phyloP scores from a whole-genome alignment of 2,329 filamentous ascomycete genomes.

The Penicillium vulpinum region DNA sequence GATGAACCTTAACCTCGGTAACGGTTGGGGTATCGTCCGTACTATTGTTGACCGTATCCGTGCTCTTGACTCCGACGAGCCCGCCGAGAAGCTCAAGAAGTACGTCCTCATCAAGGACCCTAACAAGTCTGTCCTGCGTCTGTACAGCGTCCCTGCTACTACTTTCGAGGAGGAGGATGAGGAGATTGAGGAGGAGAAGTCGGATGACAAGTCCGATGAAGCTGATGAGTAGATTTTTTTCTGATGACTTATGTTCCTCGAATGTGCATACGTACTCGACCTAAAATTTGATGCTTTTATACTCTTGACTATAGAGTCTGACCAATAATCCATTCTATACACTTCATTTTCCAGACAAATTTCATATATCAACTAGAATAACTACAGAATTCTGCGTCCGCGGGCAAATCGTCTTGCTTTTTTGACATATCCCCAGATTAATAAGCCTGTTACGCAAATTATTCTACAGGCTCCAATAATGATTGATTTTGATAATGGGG shows the following conservation, averaged over 20 bases:
- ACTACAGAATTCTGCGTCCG: neutral
- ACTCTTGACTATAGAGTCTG: constrained; percentile 6
- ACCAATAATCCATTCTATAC: neutral
- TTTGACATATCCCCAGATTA: neutral
- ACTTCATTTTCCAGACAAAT: neutral
- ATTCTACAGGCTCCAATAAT: neutral
- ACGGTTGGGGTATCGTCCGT: constrained; percentile 98
- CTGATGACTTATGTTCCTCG: constrained; percentile 15
- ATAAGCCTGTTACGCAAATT: neutral
- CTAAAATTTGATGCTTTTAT: constrained; percentile 14
- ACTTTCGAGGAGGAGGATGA: constrained; percentile 90
- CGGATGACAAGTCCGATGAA: constrained; percentile 56
- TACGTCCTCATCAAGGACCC: constrained; percentile 74
- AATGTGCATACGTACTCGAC: constrained; percentile 22
- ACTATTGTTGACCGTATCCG: constrained; percentile 85
- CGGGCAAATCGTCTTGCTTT: too few relatives aligned
- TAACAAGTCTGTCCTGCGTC: constrained; percentile 90
- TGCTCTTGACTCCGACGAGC: constrained; percentile 43
- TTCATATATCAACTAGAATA: too few relatives aligned
- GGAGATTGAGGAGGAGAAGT: constrained; percentile 53
- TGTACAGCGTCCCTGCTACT: constrained; percentile 85
- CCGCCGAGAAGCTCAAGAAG: constrained; percentile 46
- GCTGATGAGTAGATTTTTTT: constrained; percentile 42
- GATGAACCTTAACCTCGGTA: constrained; percentile 96
- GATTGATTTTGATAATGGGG: neutral